A percentile compares a stretch with the other conserved stretches of the same genome.
phyloP scores from a whole-genome alignment of 2,329 filamentous ascomycete genomes.

The Exserohilum turcica region DNA sequence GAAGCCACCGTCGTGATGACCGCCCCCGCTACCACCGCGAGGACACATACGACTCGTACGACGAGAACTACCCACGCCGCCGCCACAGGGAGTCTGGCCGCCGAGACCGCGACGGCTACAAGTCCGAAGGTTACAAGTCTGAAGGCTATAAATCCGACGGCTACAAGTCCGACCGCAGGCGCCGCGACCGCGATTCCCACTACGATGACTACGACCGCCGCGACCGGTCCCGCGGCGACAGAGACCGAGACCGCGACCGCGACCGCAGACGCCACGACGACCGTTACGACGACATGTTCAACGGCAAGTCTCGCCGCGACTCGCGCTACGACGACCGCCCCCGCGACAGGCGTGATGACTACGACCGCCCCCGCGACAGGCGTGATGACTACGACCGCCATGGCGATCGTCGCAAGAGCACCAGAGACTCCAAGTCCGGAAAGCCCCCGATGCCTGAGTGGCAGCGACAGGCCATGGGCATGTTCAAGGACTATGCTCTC shows the following conservation, averaged over 20 bases:
- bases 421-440: slow-evolving; percentile 16
- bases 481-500: slow-evolving; percentile 42
- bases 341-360: slow-evolving; percentile 16
- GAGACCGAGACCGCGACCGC: slow-evolving; percentile 11
- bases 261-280: slow-evolving; percentile 26
- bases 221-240: slow-evolving; percentile 20
- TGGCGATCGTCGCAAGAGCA: slow-evolving; percentile 18
- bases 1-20: slow-evolving; percentile 26
- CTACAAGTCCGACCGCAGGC: slow-evolving; percentile 18
- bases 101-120: slow-evolving; percentile 32
- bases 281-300: slow-evolving; percentile 28
- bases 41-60: slow-evolving; percentile 35
- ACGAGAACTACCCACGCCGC: slow-evolving; percentile 31
- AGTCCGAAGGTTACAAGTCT: slow-evolving; percentile 33
- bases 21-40: slow-evolving; percentile 24
- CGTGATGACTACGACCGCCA: slow-evolving; percentile 23
- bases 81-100: slow-evolving; percentile 17
- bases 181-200: slow-evolving; percentile 6
- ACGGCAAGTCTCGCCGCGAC: slow-evolving; percentile 18
- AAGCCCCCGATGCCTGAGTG: slow-evolving; percentile 24
- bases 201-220: slow-evolving; percentile 25
- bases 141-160: slow-evolving; percentile 35
- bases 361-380: slow-evolving; percentile 13
- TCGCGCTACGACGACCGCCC: slow-evolving; percentile 19
- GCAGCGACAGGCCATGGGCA: slow-evolving; percentile 39